Conservation (phyloP, 2,329 filamentous ascomycete species). For the Aspergillus neotritici region DNA sequence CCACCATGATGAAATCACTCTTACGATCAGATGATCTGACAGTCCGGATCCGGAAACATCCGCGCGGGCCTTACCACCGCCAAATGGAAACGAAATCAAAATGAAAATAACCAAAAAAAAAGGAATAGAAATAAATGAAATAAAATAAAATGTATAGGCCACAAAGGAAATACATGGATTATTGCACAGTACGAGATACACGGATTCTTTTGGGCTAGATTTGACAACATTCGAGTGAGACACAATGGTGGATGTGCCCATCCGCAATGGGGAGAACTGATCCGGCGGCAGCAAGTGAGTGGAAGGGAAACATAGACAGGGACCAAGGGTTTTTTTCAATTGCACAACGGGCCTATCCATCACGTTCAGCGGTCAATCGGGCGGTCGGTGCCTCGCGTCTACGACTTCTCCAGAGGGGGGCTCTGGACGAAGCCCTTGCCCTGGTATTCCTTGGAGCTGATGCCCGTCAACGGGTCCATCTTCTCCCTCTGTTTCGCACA, state of each 20-base stretch:
- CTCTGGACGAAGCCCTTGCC: slow-evolving; percentile 75
- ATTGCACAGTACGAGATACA: slow-evolving; percentile 42
- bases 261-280: slow-evolving; percentile 10
- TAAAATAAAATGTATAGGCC: slow-evolving; percentile 27
- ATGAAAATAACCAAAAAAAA: slow-evolving; percentile 5
- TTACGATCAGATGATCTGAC: too few species aligned
- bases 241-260: slow-evolving; percentile 17
- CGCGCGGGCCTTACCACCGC: not conserved
- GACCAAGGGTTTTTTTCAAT: too few species aligned
- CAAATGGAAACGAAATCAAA: too few species aligned
- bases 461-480: slow-evolving; percentile 78
- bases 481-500: slow-evolving; percentile 61
- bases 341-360: slow-evolving; percentile 7
- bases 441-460: slow-evolving; percentile 70
- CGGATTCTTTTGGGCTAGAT: slow-evolving; percentile 29
- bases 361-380: slow-evolving; percentile 19
- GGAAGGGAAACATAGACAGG: not conserved
- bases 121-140: slow-evolving; percentile 13
- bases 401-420: slow-evolving; percentile 38
- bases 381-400: slow-evolving; percentile 18
- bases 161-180: slow-evolving; percentile 42
- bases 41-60: too few species aligned
- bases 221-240: slow-evolving; percentile 25
- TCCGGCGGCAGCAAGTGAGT: slow-evolving; percentile 12
- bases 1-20: too few species aligned